phyloP scores from a whole-genome alignment of 2,329 filamentous ascomycete species.

The Zasmidium citrigriseum region DNA sequence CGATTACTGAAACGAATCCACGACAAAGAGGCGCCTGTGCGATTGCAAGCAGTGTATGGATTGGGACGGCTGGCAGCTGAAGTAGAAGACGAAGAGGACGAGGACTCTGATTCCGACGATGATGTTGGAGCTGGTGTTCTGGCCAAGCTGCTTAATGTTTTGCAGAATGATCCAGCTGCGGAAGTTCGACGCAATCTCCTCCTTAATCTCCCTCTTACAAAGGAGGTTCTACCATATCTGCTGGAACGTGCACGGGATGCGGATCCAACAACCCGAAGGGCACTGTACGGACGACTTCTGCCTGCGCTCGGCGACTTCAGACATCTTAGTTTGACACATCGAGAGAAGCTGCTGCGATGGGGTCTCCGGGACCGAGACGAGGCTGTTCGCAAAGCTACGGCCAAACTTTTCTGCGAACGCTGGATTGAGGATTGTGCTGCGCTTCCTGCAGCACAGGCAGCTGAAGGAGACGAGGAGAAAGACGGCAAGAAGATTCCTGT shows the following conservation, averaged over 20 bases:
- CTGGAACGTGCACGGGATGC: conserved; percentile 89
- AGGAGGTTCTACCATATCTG: conserved; percentile 79
- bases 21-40: conserved; percentile 91
- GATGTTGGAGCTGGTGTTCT: conserved; percentile 67
- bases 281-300: conserved; percentile 82
- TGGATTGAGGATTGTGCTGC: conserved; percentile 96
- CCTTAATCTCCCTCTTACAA: conserved; percentile 84
- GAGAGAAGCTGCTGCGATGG: conserved; percentile 94
- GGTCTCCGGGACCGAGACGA: conserved; percentile 92
- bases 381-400: conserved; percentile 87
- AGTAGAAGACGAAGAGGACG: conserved; percentile 64
- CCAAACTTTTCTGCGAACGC: conserved; percentile 85
- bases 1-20: conserved; percentile 81
- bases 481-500: conserved; percentile 52
- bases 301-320: conserved; percentile 92
- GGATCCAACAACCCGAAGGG: conserved; percentile 78
- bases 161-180: conserved; percentile 91
- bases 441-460: conserved; percentile 59
- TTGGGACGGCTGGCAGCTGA: conserved; percentile 77
- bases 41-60: conserved; percentile 87
- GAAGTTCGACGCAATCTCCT: conserved; percentile 88
- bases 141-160: conserved; percentile 79
- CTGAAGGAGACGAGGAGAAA: conserved; percentile 54
- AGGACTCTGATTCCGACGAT: conserved; percentile 71
- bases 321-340: conserved; percentile 87